Conservation (phyloP, 2,329 filamentous ascomycete genomes). For the Aurifilum marmelostoma region DNA sequence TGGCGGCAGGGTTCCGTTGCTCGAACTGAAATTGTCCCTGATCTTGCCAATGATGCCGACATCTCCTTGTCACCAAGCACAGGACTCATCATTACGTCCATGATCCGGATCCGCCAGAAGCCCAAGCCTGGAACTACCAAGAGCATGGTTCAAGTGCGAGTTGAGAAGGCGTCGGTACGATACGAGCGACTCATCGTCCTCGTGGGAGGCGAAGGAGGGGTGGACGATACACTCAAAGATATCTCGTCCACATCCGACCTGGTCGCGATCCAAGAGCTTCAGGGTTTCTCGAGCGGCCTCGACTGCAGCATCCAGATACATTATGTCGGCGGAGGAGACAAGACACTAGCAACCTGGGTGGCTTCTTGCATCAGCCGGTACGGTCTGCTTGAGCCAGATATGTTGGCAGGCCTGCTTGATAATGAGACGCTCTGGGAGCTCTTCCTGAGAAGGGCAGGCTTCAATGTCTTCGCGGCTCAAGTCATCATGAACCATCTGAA, state of each 20-base stretch:
- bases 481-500: conserved; percentile 57
- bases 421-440: conserved; percentile 70
- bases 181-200: conserved; percentile 73
- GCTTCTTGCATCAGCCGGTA: conserved; percentile 55
- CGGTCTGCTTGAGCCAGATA: conserved; percentile 34
- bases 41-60: conserved; percentile 66
- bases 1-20: conserved; percentile 33
- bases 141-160: conserved; percentile 56
- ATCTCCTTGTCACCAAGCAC: conserved; percentile 70
- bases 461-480: conserved; percentile 76
- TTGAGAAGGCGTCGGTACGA: conserved; percentile 55
- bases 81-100: conserved; percentile 71
- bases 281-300: conserved; percentile 51
- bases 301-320: conserved; percentile 44
- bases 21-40: conserved; percentile 36
- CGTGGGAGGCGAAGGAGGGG: conserved; percentile 57
- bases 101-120: conserved; percentile 73
- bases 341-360: conserved; percentile 59
- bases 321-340: conserved; percentile 54
- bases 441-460: conserved; percentile 65
- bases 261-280: conserved; percentile 52
- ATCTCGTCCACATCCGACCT: conserved; percentile 47
- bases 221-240: conserved; percentile 43
- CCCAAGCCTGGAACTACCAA: conserved; percentile 58
- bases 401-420: conserved; percentile 44